Percentiles rank a stretch among this genome's conserved stretches.
phyloP scores from a whole-genome alignment of 1,284 basidiomycete genomes.

The Coniferiporia weirii region DNA sequence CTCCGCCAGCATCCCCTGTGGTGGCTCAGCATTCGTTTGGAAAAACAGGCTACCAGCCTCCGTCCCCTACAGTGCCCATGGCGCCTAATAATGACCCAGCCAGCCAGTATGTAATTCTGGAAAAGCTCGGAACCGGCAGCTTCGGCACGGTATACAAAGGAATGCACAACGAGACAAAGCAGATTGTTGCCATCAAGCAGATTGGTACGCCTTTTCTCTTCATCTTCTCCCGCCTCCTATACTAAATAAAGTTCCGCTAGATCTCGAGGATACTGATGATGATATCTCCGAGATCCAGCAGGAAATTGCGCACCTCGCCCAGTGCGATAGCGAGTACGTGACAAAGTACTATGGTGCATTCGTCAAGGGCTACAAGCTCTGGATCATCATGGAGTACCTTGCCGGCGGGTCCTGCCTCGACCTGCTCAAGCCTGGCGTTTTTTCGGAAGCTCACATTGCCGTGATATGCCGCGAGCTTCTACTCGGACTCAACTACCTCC shows the following conservation, averaged over 20 bases:
- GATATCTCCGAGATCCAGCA: constrained; percentile 97
- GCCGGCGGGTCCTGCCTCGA: constrained; percentile 98
- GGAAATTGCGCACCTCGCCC: constrained; percentile 93
- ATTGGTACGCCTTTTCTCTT: constrained; percentile 59
- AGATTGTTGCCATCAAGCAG: constrained; percentile 97
- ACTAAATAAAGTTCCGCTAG: constrained; percentile 24
- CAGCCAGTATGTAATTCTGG: constrained; percentile 86
- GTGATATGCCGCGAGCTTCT: constrained; percentile 92
- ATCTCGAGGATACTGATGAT: constrained; percentile 86
- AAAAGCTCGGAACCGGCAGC: constrained; percentile 96
- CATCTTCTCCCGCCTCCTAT: constrained; percentile 9
- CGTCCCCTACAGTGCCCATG: constrained; percentile 1
- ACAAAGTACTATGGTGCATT: constrained; percentile 95
- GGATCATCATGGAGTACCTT: constrained; percentile 99
- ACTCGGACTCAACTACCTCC: constrained; percentile 92
- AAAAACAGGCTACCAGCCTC: neutral
- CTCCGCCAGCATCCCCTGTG: constrained; percentile 11
- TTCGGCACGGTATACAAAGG: constrained; percentile 98
- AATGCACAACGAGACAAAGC: constrained; percentile 88
- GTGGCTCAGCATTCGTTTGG: neutral
- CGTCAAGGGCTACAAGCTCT: constrained; percentile 93
- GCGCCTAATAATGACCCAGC: constrained; percentile 74
- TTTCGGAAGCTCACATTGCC: constrained; percentile 90
- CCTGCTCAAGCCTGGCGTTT: constrained; percentile 85
- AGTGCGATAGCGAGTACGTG: constrained; percentile 94